A percentile compares a stretch with the other conserved stretches of the same genome.
Evolutionary conservation across 2,329 filamentous ascomycete genomes (phyloP).

Genomic region (Fusarium sp.): DNA sequence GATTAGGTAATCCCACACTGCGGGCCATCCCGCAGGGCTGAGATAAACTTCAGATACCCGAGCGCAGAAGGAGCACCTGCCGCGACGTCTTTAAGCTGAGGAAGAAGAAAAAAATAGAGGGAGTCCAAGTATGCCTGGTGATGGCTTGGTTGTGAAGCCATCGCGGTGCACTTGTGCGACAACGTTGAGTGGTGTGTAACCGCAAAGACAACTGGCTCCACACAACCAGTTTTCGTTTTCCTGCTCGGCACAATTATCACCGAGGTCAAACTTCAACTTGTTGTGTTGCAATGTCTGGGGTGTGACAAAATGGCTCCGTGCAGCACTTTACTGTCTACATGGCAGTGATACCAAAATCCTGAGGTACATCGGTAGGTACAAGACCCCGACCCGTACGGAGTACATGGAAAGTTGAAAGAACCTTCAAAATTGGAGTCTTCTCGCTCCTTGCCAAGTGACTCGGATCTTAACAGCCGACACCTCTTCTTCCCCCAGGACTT

Average conservation of each 20-base stretch:
- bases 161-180: background rate
- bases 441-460: conserved; percentile 34
- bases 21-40: background rate
- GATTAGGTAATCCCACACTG: conserved; percentile 1
- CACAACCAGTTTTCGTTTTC: too few relatives aligned
- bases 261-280: conserved; percentile 56
- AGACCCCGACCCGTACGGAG: too few relatives aligned
- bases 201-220: background rate
- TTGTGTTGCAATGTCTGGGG: too few relatives aligned
- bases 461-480: background rate
- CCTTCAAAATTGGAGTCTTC: conserved; percentile 48
- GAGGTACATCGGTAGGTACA: too few relatives aligned
- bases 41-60: background rate
- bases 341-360: too few relatives aligned
- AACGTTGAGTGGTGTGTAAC: background rate
- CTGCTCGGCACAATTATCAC: background rate
- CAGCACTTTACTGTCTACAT: too few relatives aligned
- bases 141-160: background rate
- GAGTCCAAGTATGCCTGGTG: background rate
- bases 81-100: background rate
- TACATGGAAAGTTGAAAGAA: background rate
- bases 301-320: too few relatives aligned
- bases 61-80: background rate
- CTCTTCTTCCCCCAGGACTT: conserved; percentile 37
- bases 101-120: background rate